phyloP scores from a whole-genome alignment of 129 eudicot species.

The Artemisia annua region DNA sequence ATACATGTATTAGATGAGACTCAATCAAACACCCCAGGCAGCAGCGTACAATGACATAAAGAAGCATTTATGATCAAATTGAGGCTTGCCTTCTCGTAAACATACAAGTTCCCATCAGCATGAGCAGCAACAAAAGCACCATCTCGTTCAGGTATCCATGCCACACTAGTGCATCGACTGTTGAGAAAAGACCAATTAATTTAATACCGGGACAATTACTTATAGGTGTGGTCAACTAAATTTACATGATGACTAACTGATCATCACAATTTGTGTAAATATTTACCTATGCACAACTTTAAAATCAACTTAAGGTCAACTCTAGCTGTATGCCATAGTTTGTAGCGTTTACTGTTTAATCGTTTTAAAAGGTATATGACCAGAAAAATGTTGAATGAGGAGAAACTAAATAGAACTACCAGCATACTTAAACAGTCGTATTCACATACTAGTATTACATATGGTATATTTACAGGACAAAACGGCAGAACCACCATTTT shows the following conservation, averaged over 20 bases:
- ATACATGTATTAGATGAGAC: neutral
- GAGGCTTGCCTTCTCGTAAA: constrained; percentile 76
- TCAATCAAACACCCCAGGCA: neutral
- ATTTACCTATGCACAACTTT: too few relatives aligned
- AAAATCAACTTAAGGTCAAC: too few relatives aligned
- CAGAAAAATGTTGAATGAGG: too few relatives aligned
- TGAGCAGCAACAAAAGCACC: constrained; percentile 78
- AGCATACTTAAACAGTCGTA: too few relatives aligned
- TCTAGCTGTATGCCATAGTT: too few relatives aligned
- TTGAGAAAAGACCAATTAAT: constrained; percentile 15
- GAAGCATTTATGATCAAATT: constrained; percentile 18
- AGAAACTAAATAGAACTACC: too few relatives aligned
- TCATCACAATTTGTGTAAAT: neutral
- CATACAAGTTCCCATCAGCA: constrained; percentile 88
- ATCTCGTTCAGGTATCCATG: constrained; percentile 85
- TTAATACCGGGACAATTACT: constrained; percentile 10
- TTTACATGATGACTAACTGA: constrained; percentile 16
- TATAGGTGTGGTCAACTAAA: constrained; percentile 7
- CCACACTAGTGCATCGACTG: constrained; percentile 78
- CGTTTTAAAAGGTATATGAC: too few relatives aligned
- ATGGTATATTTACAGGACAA: too few relatives aligned
- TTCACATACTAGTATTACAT: too few relatives aligned
- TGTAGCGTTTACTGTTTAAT: too few relatives aligned
- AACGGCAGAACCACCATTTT: too few relatives aligned
- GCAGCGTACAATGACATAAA: neutral